Percentiles rank a stretch among this genome's conserved stretches.
Evolutionary conservation across 805 yeast species (phyloP).

Genomic region (Sugiyamaella floridensis): DNA sequence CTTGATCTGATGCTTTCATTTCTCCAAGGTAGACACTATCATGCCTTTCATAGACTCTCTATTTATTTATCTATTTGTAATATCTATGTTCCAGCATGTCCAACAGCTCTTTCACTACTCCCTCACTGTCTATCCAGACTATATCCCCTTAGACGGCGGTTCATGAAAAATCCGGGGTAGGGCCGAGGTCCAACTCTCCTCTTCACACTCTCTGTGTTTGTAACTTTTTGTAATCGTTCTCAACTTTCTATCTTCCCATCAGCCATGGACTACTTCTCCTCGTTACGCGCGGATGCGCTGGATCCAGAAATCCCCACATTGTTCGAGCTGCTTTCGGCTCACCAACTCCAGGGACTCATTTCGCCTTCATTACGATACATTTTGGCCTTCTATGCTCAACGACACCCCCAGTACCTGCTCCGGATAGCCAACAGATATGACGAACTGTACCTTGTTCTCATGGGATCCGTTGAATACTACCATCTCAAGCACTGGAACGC

Average conservation of each 20-base stretch:
- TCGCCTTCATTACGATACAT: slow-evolving; percentile 80
- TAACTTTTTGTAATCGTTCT: background rate
- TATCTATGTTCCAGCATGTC: background rate
- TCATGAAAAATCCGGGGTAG: too few species aligned
- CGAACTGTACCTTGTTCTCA: slow-evolving; percentile 55
- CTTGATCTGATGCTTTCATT: background rate
- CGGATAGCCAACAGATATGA: slow-evolving; percentile 63
- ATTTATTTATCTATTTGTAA: background rate
- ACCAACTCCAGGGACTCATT: slow-evolving; percentile 66
- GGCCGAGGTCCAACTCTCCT: background rate
- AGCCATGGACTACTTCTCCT: slow-evolving; percentile 73
- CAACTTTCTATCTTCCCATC: background rate
- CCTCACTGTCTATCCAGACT: background rate
- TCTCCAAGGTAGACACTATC: background rate
- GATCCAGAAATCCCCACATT: slow-evolving; percentile 77
- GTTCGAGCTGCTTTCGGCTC: slow-evolving; percentile 78
- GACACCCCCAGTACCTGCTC: slow-evolving; percentile 64
- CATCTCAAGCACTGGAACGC: slow-evolving; percentile 71
- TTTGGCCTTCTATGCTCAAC: slow-evolving; percentile 70
- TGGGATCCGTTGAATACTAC: slow-evolving; percentile 64
- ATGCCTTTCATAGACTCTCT: background rate
- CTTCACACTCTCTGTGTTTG: background rate
- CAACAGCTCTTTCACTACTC: background rate
- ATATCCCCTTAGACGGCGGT: too few species aligned
- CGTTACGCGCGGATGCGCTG: slow-evolving; percentile 67